Evolutionary conservation across 2,329 filamentous ascomycete species (phyloP).

Genomic region (Calonectria montana): DNA sequence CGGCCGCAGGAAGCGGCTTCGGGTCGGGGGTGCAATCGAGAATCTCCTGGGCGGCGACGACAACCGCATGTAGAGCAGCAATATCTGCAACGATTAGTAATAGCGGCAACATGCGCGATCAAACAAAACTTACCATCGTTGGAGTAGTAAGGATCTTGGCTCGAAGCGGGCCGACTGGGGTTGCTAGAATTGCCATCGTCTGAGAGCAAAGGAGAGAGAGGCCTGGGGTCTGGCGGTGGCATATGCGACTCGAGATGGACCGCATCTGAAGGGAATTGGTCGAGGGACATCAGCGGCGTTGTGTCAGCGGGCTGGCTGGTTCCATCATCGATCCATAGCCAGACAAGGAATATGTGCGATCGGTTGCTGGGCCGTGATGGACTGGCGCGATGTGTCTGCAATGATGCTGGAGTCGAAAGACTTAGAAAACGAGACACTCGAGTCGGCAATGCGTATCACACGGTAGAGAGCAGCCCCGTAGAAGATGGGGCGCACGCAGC

Average conservation of each 20-base stretch:
- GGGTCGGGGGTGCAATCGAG: constrained; percentile 67
- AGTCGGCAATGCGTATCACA: not conserved
- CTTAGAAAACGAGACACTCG: not conserved
- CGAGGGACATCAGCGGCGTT: constrained; percentile 37
- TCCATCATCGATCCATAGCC: constrained; percentile 51
- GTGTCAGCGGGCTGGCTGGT: constrained; percentile 43
- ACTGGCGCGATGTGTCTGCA: not conserved
- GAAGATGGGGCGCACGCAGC: not conserved
- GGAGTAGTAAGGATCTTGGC: constrained; percentile 62
- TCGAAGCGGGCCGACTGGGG: constrained; percentile 42
- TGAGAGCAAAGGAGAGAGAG: constrained; percentile 33
- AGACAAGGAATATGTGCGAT: constrained; percentile 23
- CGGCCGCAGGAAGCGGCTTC: constrained; percentile 77
- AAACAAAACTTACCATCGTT: constrained; percentile 64
- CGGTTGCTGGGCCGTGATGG: constrained; percentile 6
- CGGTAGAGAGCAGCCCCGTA: not conserved
- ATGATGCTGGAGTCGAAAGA: constrained; percentile 11
- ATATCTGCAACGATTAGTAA: constrained; percentile 71
- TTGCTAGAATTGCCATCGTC: constrained; percentile 44
- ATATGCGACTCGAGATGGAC: constrained; percentile 42
- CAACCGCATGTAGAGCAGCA: constrained; percentile 80
- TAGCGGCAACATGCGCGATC: not conserved
- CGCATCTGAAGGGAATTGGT: constrained; percentile 34
- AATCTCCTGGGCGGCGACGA: constrained; percentile 76
- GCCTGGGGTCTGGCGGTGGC: constrained; percentile 38